These are phyloP conservation scores for Aspergillus texensis DNA, from an alignment of 2,329 filamentous ascomycete species.

Conservation along the genomic window DNA sequence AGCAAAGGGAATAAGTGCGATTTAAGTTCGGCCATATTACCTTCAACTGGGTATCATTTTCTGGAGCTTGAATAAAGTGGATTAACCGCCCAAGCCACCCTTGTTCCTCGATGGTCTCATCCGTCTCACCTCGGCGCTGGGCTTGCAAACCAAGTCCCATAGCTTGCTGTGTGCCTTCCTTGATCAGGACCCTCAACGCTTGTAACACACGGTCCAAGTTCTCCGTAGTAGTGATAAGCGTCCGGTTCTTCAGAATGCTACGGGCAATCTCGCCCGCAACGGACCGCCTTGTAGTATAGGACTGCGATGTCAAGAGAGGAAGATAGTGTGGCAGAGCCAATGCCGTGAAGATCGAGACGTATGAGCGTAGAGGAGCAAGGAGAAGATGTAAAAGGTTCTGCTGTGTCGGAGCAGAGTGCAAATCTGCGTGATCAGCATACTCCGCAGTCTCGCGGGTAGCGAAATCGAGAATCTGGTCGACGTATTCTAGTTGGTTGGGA, in stretches of 20 bases:
- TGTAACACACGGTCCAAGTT: conserved; percentile 88
- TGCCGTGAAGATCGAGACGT: conserved; percentile 94
- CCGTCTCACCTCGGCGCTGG: conserved; percentile 82
- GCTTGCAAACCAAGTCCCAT: conserved; percentile 73
- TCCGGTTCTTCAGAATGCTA: conserved; percentile 80
- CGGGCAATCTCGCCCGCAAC: conserved; percentile 87
- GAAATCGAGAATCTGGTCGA: conserved; percentile 90
- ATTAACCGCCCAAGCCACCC: conserved; percentile 93
- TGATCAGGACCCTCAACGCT: conserved; percentile 86
- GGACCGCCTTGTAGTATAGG: conserved; percentile 86
- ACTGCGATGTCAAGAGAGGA: conserved; percentile 85
- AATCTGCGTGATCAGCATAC: conserved; percentile 90
- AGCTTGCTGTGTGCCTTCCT: conserved; percentile 84
- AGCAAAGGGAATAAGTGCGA: conserved; percentile 7
- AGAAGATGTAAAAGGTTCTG: conserved; percentile 86
- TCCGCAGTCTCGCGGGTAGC: conserved; percentile 84
- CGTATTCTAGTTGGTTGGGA: conserved; percentile 86
- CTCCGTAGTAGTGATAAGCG: conserved; percentile 72
- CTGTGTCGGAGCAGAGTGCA: conserved; percentile 86
- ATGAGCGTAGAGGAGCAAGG: conserved; percentile 86
- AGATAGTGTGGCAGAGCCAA: conserved; percentile 90
- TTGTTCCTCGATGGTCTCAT: conserved; percentile 97
- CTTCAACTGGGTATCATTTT: conserved; percentile 94
- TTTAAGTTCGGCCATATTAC: conserved; percentile 33
- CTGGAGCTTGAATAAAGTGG: conserved; percentile 77